Evolutionary conservation across 2,329 filamentous ascomycete genomes (phyloP).

Genomic region (Paracoccidioides lutzii): DNA sequence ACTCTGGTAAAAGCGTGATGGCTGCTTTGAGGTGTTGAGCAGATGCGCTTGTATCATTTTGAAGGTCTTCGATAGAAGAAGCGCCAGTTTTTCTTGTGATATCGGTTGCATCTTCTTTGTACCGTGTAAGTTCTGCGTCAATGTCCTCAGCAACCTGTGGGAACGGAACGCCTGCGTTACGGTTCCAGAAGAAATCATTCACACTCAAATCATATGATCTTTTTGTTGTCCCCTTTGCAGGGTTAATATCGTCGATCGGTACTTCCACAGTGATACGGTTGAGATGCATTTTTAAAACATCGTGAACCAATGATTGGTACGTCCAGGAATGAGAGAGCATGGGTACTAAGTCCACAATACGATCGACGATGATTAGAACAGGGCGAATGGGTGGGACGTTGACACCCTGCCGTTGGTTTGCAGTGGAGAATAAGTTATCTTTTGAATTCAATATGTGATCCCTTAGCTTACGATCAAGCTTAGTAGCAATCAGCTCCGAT

Average conservation of each 20-base stretch:
- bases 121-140: conserved; percentile 80
- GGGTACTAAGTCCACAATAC: conserved; percentile 87
- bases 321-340: conserved; percentile 98
- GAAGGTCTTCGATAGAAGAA: conserved; percentile 80
- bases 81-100: conserved; percentile 93
- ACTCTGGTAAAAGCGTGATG: conserved; percentile 80
- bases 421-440: conserved; percentile 78
- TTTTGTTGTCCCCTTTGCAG: conserved; percentile 62
- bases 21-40: conserved; percentile 92
- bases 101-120: conserved; percentile 88
- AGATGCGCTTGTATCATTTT: conserved; percentile 76
- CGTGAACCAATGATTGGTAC: conserved; percentile 72
- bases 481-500: conserved; percentile 85
- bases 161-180: conserved; percentile 81
- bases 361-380: conserved; percentile 83
- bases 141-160: conserved; percentile 95
- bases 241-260: conserved; percentile 62
- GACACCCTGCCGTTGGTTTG: conserved; percentile 44
- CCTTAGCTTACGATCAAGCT: conserved; percentile 86
- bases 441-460: conserved; percentile 97
- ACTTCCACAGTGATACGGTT: conserved; percentile 91
- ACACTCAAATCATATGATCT: conserved; percentile 81
- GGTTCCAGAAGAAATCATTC: conserved; percentile 93
- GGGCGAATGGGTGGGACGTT: conserved; percentile 63
- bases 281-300: conserved; percentile 65